Conservation (phyloP, 129 eudicot genomes). For the Flaveria linearis region DNA sequence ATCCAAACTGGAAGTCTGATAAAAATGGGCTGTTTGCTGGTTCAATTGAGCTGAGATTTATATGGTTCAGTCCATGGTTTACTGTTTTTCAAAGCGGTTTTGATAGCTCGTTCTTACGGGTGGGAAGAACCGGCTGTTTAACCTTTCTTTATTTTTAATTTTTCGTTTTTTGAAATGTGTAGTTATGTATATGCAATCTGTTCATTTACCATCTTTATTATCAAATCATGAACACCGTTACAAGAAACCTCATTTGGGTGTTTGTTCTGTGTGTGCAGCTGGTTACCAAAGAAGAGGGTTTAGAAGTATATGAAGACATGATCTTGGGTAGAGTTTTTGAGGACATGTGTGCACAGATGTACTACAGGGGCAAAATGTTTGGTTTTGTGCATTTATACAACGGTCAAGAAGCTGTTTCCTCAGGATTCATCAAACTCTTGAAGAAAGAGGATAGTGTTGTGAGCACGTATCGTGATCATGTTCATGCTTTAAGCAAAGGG, state of each 20-base stretch:
- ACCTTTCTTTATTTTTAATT: neutral
- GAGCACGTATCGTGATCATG: slow-evolving; percentile 39
- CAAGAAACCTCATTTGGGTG: neutral
- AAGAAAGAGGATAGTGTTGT: slow-evolving; percentile 33
- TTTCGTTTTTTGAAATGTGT: neutral
- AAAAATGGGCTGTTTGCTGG: neutral
- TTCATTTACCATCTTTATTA: neutral
- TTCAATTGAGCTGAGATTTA: neutral
- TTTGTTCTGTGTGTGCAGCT: slow-evolving; percentile 17
- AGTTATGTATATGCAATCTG: neutral
- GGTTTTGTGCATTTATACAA: slow-evolving; percentile 37
- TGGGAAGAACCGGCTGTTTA: too few relatives aligned
- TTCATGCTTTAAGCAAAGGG: slow-evolving; percentile 34
- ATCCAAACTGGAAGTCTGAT: too few relatives aligned
- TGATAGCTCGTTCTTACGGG: too few relatives aligned
- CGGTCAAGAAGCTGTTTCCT: slow-evolving; percentile 36
- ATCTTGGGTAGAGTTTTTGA: slow-evolving; percentile 31
- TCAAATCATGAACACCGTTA: neutral
- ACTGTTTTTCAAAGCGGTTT: too few relatives aligned
- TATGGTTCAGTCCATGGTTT: neutral
- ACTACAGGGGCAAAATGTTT: slow-evolving; percentile 35
- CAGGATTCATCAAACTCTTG: slow-evolving; percentile 31
- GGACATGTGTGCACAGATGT: slow-evolving; percentile 38
- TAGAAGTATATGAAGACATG: slow-evolving; percentile 34
- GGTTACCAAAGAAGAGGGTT: slow-evolving; percentile 33